These are phyloP conservation scores for Plasmopara viticola DNA, from an alignment of 352 stramenopile genomes.

Conservation along the genomic window DNA sequence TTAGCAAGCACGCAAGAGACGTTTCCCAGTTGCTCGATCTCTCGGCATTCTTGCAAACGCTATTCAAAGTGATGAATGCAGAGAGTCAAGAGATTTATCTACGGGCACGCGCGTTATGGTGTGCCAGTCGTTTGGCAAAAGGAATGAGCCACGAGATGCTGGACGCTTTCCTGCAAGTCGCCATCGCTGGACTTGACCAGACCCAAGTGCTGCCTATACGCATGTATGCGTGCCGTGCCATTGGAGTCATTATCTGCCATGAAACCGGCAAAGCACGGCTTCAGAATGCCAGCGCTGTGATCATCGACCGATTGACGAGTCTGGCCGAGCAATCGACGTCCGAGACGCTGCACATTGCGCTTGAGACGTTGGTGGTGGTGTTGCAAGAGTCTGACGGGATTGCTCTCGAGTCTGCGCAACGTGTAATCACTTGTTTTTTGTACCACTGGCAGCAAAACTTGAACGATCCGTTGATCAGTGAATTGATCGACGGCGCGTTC, in stretches of 20 bases:
- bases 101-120: conserved; percentile 72
- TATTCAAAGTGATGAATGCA: conserved; percentile 76
- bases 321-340: conserved; percentile 50
- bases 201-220: conserved; percentile 66
- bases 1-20: conserved; percentile 44
- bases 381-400: conserved; percentile 49
- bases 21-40: conserved; percentile 51
- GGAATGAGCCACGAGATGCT: conserved; percentile 74
- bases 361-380: conserved; percentile 70
- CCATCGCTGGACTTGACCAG: conserved; percentile 67
- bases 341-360: conserved; percentile 72
- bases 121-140: conserved; percentile 60
- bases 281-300: conserved; percentile 35
- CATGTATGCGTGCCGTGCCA: conserved; percentile 71
- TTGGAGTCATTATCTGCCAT: conserved; percentile 60
- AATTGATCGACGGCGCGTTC: conserved; percentile 67
- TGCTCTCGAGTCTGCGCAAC: conserved; percentile 32
- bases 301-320: conserved; percentile 57
- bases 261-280: conserved; percentile 54
- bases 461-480: conserved; percentile 67
- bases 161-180: conserved; percentile 57
- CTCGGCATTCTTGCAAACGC: conserved; percentile 55
- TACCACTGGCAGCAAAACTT: conserved; percentile 60
- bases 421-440: conserved; percentile 54
- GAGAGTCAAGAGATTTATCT: conserved; percentile 64